phyloP scores from a whole-genome alignment of 306 rosid genomes.

The Acacia acuminata region DNA sequence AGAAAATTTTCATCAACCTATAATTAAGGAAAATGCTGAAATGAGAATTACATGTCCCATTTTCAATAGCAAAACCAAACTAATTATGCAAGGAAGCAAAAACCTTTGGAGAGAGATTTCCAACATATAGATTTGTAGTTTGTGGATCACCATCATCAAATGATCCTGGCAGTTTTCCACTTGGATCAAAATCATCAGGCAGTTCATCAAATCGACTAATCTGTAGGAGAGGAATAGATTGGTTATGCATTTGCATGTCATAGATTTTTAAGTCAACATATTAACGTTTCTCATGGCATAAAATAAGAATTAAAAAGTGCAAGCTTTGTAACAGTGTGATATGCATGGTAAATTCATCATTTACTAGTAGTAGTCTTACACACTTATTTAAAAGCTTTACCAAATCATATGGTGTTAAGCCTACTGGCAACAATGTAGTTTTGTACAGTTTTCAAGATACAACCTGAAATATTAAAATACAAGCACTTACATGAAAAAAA shows the following conservation, averaged over 20 bases:
- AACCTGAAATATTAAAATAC: conserved; percentile 9
- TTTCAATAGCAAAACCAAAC: conserved; percentile 18
- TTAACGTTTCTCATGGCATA: background rate
- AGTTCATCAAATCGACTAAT: conserved; percentile 93
- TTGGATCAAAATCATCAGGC: conserved; percentile 96
- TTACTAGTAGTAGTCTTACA: conserved; percentile 12
- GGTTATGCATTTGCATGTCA: conserved; percentile 21
- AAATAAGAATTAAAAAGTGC: background rate
- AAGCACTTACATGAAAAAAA: conserved; percentile 19
- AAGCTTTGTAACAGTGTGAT: conserved; percentile 12
- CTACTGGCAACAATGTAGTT: conserved; percentile 10
- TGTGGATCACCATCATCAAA: conserved; percentile 99
- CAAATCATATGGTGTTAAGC: background rate
- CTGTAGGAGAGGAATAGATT: conserved; percentile 42
- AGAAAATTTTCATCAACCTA: conserved; percentile 99
- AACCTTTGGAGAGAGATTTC: conserved; percentile 97
- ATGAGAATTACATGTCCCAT: conserved; percentile 28
- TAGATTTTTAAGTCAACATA: background rate
- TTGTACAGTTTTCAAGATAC: conserved; percentile 10
- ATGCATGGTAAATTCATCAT: background rate
- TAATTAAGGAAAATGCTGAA: conserved; percentile 21
- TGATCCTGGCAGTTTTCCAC: conserved; percentile 96
- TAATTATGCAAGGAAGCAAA: conserved; percentile 17
- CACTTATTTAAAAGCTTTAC: conserved; percentile 24
- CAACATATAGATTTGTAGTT: conserved; percentile 97